Base-by-base conservation (phyloP, 306 rosid genomes). In the Cicer arietinum region DNA sequence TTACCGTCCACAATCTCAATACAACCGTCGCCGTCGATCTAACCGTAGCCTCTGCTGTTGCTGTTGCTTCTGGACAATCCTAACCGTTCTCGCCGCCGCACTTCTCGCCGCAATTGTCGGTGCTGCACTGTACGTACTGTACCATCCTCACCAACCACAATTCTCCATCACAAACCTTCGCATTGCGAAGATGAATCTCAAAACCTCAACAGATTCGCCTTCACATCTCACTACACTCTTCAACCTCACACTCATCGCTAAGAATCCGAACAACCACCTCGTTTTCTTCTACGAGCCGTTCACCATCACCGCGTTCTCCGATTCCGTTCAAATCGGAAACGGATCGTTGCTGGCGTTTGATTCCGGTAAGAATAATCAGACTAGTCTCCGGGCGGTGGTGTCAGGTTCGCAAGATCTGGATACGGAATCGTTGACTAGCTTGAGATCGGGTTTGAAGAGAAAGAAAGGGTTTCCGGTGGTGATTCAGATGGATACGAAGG, bases 61-160 rank as follows among this genome's bases (percentile, higher is more conserved):
- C 86, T 94, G 88, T 73, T 94, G 97, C 66, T 94, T 94, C 89
- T 94, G 99, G 99, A 81, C 93, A 0, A 79, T 94, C 3, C 90
- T 94, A 59, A 3, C 82, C 12, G 1, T 92, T 51, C 82, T 94
- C 8, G 84, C 74, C 12, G 69, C 81, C 0, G 86, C 87, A 0
- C 93, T 94, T 37, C 88, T 92, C 60, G 91, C 84, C 0, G 88
- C 97, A 14, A 90, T 94, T 1, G 89, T 90, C 63, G 98, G 89
- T 20, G 88, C 95, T 2, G 92, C 90, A 0, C 82, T 94, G 1
- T 94, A 94, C 77, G 89, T 90, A 3, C 92, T 94, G 7, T 94
- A 92, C 89, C 98, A 81, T 2, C 99, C 99, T 1, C 97, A 88
- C 83, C 93, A 87, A 4, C 99, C 99, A 0, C 80, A 94, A 76